Percentiles rank a stretch among this genome's conserved stretches.
Conservation (phyloP, 179 eudicot genomes). For the Spergularia azorica region DNA sequence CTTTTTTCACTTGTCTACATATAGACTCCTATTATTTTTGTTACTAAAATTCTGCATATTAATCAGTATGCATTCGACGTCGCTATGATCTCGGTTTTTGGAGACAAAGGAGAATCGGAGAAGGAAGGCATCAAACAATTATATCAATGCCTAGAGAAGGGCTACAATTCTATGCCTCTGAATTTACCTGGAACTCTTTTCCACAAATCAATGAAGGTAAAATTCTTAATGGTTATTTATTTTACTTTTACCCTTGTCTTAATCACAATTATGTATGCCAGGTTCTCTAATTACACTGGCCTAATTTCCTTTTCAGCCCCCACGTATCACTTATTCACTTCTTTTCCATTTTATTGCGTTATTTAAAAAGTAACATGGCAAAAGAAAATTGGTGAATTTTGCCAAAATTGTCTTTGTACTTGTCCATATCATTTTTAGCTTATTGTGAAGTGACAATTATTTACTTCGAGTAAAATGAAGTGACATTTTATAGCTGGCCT, state of each 20-base stretch:
- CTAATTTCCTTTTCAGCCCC: constrained; percentile 18
- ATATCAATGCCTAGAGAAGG: constrained; percentile 71
- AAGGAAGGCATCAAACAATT: constrained; percentile 52
- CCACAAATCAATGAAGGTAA: constrained; percentile 72
- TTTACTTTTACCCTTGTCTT: background rate
- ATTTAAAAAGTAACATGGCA: background rate
- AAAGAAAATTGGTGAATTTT: constrained; percentile 16
- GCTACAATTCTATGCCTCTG: constrained; percentile 94
- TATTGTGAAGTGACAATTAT: background rate
- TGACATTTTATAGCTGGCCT: background rate
- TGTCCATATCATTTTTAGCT: constrained; percentile 22
- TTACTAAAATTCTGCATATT: background rate
- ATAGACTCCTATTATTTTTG: too few relatives aligned
- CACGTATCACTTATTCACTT: background rate
- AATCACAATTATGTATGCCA: constrained; percentile 6
- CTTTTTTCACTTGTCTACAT: too few relatives aligned
- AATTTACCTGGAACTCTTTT: constrained; percentile 79
- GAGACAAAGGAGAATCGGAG: constrained; percentile 46
- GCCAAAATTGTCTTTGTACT: constrained; percentile 18
- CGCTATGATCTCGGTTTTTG: constrained; percentile 71
- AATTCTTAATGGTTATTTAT: background rate
- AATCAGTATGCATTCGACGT: constrained; percentile 86
- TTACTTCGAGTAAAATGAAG: background rate
- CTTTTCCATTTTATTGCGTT: background rate
- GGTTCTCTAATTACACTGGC: constrained; percentile 21